phyloP scores from a whole-genome alignment of 257 asterid species.

The Linaria vulgaris region DNA sequence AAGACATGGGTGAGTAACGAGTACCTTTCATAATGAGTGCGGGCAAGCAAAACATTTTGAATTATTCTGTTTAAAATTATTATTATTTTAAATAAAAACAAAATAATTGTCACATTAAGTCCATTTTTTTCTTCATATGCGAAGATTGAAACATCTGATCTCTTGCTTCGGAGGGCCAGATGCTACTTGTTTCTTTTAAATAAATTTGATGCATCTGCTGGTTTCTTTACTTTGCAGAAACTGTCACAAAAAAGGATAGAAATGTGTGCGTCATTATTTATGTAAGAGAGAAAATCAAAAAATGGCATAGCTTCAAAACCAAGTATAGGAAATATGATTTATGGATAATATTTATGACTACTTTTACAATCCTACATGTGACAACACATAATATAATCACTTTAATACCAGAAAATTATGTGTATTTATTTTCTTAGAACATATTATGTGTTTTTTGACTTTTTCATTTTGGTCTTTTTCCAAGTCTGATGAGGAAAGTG shows the following conservation, averaged over 20 bases:
- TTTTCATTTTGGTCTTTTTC: constrained; percentile 22
- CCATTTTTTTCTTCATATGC: constrained; percentile 5
- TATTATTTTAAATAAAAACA: too few species aligned
- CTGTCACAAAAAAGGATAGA: constrained; percentile 19
- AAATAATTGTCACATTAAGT: too few species aligned
- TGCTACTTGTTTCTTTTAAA: too few species aligned
- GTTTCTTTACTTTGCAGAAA: constrained; percentile 1
- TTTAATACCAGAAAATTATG: background rate
- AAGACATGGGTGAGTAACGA: too few species aligned
- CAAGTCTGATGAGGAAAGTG: constrained; percentile 7
- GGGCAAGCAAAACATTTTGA: too few species aligned
- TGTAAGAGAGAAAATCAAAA: constrained; percentile 7
- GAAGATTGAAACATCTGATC: background rate
- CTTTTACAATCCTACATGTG: too few species aligned
- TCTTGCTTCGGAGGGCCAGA: constrained; percentile 5
- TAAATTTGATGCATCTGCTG: background rate
- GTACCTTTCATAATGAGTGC: too few species aligned
- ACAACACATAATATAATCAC: too few species aligned
- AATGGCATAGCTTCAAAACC: constrained; percentile 22
- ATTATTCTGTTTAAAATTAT: too few species aligned
- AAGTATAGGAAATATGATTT: constrained; percentile 22
- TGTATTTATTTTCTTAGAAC: constrained; percentile 2
- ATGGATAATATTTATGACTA: background rate
- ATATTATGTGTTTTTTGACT: background rate
- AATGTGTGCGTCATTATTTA: background rate